Evolutionary conservation across 805 yeast genomes (phyloP).

Genomic region (Candida caryicola): DNA sequence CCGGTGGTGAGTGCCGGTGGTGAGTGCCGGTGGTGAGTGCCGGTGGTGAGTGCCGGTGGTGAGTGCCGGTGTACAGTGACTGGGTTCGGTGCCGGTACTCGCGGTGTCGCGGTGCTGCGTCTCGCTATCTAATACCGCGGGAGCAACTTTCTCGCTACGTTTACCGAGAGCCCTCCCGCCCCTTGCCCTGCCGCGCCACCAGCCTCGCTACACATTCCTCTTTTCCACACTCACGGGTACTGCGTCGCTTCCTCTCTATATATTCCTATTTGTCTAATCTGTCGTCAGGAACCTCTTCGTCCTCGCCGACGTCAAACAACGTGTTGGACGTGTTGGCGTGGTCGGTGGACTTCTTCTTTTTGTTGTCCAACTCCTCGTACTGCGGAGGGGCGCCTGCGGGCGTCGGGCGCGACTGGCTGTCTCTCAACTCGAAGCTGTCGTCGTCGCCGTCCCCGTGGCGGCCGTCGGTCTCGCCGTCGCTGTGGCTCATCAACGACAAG

Average conservation of each 20-base stretch:
- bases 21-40: too few relatives aligned
- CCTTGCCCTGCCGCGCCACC: too few relatives aligned
- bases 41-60: too few relatives aligned
- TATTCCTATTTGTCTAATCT: conserved; percentile 6
- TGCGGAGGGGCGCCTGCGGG: conserved; percentile 28
- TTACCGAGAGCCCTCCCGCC: too few relatives aligned
- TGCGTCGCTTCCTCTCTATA: not conserved
- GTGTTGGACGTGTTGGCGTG: conserved; percentile 23
- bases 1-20: too few relatives aligned
- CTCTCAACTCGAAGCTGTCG: conserved; percentile 41
- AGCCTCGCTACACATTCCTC: too few relatives aligned
- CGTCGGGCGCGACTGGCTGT: conserved; percentile 11
- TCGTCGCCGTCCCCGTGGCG: conserved; percentile 11
- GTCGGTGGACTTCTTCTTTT: conserved; percentile 9
- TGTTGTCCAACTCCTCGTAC: conserved; percentile 22
- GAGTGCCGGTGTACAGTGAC: too few relatives aligned
- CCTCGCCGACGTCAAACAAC: conserved; percentile 41
- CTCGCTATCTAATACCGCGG: too few relatives aligned
- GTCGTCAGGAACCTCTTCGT: conserved; percentile 12
- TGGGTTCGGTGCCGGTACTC: too few relatives aligned
- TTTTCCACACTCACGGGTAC: too few relatives aligned
- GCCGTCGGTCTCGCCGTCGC: conserved; percentile 34
- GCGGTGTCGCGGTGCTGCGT: too few relatives aligned
- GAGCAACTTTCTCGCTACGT: too few relatives aligned
- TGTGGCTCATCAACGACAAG: conserved; percentile 50